A percentile compares a stretch with the other conserved stretches of the same genome.
These are phyloP conservation scores for Dryas alaskensis DNA, from an alignment of 306 rosid genomes.

Conservation along the genomic window DNA sequence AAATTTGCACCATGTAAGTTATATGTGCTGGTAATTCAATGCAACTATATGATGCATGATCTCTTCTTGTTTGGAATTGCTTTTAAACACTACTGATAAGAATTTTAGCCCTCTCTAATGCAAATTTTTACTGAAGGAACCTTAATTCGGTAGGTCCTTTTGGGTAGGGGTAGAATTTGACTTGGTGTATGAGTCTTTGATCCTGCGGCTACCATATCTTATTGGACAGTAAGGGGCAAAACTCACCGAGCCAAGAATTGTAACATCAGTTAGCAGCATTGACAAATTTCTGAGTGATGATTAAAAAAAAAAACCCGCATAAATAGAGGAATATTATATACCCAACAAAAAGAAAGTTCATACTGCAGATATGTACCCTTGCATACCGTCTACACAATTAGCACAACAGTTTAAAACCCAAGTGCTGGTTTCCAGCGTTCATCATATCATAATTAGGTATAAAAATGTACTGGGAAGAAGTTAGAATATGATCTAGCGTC, in stretches of 20 bases:
- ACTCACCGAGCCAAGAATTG: too few species aligned
- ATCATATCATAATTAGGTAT: slow-evolving; percentile 31
- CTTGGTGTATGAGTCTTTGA: too few species aligned
- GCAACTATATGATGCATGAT: not conserved
- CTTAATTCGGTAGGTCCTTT: too few species aligned
- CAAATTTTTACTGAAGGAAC: not conserved
- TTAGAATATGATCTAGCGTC: slow-evolving; percentile 45
- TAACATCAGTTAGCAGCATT: not conserved
- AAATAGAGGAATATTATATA: slow-evolving; percentile 29
- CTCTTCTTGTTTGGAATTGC: not conserved
- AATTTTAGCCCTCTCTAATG: not conserved
- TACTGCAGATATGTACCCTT: slow-evolving; percentile 23
- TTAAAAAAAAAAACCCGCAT: not conserved
- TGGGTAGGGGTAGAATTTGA: too few species aligned
- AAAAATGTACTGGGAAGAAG: slow-evolving; percentile 25
- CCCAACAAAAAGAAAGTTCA: slow-evolving; percentile 28
- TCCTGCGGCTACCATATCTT: too few species aligned
- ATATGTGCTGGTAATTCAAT: not conserved
- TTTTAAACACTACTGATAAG: not conserved
- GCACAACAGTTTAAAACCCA: slow-evolving; percentile 22
- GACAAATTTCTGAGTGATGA: not conserved
- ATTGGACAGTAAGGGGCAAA: too few species aligned
- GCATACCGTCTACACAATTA: slow-evolving; percentile 12
- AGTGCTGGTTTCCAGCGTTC: slow-evolving; percentile 8
- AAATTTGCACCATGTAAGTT: not conserved